Evolutionary conservation across 768 basidiomycete genomes (phyloP).

Genomic region (Trametes elegans): DNA sequence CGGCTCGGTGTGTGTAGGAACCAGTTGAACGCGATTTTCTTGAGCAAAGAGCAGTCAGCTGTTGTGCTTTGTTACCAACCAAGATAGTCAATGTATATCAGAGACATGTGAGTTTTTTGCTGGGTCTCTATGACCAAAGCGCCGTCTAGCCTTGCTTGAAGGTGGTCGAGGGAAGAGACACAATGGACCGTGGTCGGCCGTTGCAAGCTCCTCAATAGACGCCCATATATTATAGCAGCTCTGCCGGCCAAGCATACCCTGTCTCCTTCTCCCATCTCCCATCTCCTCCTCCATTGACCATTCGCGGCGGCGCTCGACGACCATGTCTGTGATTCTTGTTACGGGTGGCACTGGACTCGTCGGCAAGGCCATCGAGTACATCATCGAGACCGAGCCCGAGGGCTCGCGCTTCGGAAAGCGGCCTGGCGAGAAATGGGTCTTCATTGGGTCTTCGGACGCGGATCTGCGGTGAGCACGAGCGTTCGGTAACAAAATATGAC

Average conservation of each 20-base stretch:
- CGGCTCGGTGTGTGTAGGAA: no score
- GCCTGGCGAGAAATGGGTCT: constrained; percentile 83
- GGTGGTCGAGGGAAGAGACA: no score
- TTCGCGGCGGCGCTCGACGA: background rate
- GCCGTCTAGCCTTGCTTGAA: no score
- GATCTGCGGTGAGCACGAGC: constrained; percentile 70
- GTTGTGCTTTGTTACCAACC: no score
- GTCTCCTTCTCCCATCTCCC: background rate
- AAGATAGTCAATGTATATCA: no score
- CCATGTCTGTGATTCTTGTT: constrained; percentile 58
- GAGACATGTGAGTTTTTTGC: no score
- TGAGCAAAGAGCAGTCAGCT: no score
- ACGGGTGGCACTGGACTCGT: constrained; percentile 88
- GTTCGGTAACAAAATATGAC: background rate
- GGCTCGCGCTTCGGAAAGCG: constrained; percentile 78
- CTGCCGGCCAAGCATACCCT: background rate
- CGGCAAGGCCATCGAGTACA: constrained; percentile 76
- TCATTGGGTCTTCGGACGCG: constrained; percentile 72
- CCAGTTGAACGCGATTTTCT: no score
- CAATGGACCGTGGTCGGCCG: no score
- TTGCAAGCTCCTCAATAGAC: no score
- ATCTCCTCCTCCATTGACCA: background rate
- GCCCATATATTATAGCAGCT: no score
- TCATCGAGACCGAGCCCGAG: constrained; percentile 75
- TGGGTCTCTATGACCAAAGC: no score